phyloP scores from a whole-genome alignment of 2,329 filamentous ascomycete species.

The Pseudogymnoascus sp. region DNA sequence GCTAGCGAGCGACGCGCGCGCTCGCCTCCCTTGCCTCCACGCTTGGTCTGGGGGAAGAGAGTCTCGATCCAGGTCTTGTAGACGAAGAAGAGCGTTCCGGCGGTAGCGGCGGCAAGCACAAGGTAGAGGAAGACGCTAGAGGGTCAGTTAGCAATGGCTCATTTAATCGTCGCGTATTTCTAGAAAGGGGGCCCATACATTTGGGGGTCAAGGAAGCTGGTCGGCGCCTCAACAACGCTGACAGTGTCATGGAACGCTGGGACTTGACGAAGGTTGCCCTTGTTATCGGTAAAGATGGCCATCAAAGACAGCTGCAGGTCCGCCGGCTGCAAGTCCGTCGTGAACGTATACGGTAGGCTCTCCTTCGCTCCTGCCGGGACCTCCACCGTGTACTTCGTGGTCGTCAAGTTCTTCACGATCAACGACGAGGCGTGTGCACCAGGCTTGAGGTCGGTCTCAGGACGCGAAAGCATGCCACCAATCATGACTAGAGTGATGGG shows the following conservation, averaged over 20 bases:
- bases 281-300: conserved; percentile 60
- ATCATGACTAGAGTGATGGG: conserved; percentile 69
- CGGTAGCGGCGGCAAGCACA: conserved; percentile 71
- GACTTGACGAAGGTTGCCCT: conserved; percentile 65
- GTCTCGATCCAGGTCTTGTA: conserved; percentile 97
- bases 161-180: conserved; percentile 13
- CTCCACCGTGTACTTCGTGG: conserved; percentile 61
- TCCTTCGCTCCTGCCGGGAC: conserved; percentile 69
- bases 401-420: conserved; percentile 78
- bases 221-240: conserved; percentile 80
- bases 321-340: conserved; percentile 86
- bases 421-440: conserved; percentile 38
- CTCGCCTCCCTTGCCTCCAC: conserved; percentile 27
- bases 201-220: conserved; percentile 88
- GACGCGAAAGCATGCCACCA: conserved; percentile 57
- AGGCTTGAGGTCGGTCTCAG: conserved; percentile 35
- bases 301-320: conserved; percentile 72
- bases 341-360: conserved; percentile 73
- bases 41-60: conserved; percentile 86
- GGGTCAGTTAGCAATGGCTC: conserved; percentile 15
- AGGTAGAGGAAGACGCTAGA: conserved; percentile 92
- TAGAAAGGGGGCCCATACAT: conserved; percentile 56
- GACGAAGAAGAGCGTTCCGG: conserved; percentile 82
- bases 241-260: conserved; percentile 75
- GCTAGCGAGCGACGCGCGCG: conserved; percentile 49